Evolutionary conservation across 2,329 filamentous ascomycete species (phyloP).

Genomic region (Stagonosporopsis tanaceti): DNA sequence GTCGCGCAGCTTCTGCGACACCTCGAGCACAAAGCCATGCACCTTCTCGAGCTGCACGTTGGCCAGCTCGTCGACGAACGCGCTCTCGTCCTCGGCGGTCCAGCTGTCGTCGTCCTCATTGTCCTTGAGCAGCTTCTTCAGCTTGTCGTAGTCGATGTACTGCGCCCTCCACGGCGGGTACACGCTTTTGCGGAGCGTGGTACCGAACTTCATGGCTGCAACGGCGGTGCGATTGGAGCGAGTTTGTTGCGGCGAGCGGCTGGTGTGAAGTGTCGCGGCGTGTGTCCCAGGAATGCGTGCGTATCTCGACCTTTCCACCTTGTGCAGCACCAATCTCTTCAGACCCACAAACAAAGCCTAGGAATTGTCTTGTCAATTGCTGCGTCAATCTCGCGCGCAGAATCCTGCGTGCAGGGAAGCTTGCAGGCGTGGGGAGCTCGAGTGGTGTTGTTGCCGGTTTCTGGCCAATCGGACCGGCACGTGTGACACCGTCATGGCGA

Average conservation of each 20-base stretch:
- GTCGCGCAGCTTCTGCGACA: conserved; percentile 82
- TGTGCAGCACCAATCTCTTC: no score
- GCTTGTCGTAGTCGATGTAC: conserved; percentile 94
- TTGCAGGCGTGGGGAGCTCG: conserved; percentile 9
- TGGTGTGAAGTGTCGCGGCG: no score
- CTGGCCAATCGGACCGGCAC: conserved; percentile 28
- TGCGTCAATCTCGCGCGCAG: conserved; percentile 3
- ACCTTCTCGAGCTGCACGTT: conserved; percentile 97
- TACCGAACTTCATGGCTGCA: conserved; percentile 84
- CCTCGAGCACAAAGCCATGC: conserved; percentile 83
- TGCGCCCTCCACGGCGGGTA: conserved; percentile 90
- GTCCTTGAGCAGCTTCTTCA: conserved; percentile 88
- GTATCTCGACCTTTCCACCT: no score
- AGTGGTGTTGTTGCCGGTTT: conserved; percentile 16
- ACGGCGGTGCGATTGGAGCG: not conserved
- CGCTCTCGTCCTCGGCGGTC: conserved; percentile 93
- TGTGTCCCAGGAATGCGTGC: no score
- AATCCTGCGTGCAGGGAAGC: conserved; percentile 21
- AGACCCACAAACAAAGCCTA: not conserved
- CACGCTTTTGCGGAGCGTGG: conserved; percentile 79
- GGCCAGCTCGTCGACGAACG: conserved; percentile 93
- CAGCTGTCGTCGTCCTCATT: conserved; percentile 68
- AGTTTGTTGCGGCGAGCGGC: not conserved
- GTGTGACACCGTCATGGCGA: conserved; percentile 20
- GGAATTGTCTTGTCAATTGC: not conserved